Percentiles rank a stretch among this genome's conserved stretches.
phyloP scores from a whole-genome alignment of 257 asterid species.

The Eucommia ulmoides region DNA sequence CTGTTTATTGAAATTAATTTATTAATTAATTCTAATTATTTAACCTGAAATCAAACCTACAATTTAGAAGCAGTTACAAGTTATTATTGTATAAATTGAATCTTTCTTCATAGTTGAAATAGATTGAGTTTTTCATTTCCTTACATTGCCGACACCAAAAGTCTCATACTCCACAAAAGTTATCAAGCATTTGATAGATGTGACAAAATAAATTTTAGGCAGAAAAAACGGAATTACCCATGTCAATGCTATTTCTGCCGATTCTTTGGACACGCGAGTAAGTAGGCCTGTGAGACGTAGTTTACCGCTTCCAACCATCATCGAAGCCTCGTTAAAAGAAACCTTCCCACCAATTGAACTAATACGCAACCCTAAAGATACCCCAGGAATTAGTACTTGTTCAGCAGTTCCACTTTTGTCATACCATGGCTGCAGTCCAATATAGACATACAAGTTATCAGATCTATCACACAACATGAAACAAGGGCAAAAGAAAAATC shows the following conservation, averaged over 20 bases:
- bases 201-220: neutral
- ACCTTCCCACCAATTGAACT: constrained; percentile 96
- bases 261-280: constrained; percentile 94
- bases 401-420: constrained; percentile 89
- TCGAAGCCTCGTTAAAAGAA: constrained; percentile 91
- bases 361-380: constrained; percentile 95
- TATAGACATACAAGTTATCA: constrained; percentile 11
- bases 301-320: constrained; percentile 93
- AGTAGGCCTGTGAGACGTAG: constrained; percentile 98
- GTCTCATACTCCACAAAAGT: no score
- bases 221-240: constrained; percentile 47
- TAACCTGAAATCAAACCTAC: no score
- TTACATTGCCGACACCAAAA: no score
- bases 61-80: no score
- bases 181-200: neutral
- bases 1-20: no score
- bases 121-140: no score
- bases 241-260: constrained; percentile 97
- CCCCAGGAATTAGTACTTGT: constrained; percentile 82
- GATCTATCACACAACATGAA: no score
- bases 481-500: no score
- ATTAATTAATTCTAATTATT: no score
- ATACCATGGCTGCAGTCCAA: constrained; percentile 74
- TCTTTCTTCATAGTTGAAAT: no score
- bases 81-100: no score